Base-by-base conservation (phyloP, 2,329 filamentous ascomycete genomes). In the Bipolaris victoriae region DNA sequence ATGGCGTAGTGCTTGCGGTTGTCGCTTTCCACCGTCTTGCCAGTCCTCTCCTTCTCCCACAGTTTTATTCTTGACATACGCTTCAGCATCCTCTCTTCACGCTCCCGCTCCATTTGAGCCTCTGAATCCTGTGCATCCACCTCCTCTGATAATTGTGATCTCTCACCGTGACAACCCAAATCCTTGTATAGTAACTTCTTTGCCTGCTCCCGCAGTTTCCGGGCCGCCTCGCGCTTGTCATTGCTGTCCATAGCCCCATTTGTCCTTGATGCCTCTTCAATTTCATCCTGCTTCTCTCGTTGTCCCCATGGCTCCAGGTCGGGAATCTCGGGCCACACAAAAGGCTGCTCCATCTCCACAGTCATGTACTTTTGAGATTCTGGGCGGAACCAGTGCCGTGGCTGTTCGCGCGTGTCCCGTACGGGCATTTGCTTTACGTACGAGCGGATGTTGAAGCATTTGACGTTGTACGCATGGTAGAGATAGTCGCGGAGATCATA, bases 401-500 rank as follows among this genome's bases (percentile, higher is more conserved):
- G 69, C 58, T 76, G 72, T 73, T 73, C 75, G 75, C 66, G 77
- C 60, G 81, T 79, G 63, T 85, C 84, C 55, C 84, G 84, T 35
- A 89, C 76, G 45, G 84, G 85, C 74, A 87, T 83, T 78, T 89
- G 86, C 69, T 90, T 88, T 72, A 98, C 86, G 72, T 86, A 94
- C 51, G 90, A 92, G 60, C 94, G 90, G 61, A 98, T 87, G 64
- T 83, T 74, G 65, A 68, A 83, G 50, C 86, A 80, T 63, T 88
- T 84, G 60, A 98, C 88, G 59, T 85, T 83, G 83, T 99, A 99
- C 41, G 86, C 85, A 77, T 96, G 88, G 81, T 86, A 90, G 61
- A 99, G 88, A 81, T 98, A 99, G 81, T 97, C 93, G 77, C 92
- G 91, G 40, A 99, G 81, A 77, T 99, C 95, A 78, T 98, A 89